Evolutionary conservation across 2,329 filamentous ascomycete genomes (phyloP), one percentile per base, ranked within the genome.

Genomic region (Colletotrichum somersetense): DNA sequence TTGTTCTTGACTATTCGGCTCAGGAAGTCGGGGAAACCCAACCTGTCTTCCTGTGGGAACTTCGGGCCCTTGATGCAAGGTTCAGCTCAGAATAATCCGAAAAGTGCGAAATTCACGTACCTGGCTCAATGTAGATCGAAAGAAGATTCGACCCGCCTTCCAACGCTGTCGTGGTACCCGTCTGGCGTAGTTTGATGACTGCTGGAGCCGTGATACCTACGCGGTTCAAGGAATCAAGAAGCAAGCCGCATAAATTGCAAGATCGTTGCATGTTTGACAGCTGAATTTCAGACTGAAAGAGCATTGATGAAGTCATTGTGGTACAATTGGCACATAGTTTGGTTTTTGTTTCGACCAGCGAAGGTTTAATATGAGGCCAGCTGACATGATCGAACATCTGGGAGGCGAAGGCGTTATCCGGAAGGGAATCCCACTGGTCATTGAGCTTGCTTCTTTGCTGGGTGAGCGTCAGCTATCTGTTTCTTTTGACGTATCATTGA

Each of bases 371-470:
- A 18, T 26, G 5, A 35, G n/a, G 7, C 44, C 56, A 55, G 20
- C 35, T 33, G 11, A 67, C 3, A 8, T 67, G 18, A 0, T 35
- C 3, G 6, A 67, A 35, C 2, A 61, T 23, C 35, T 62, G 4
- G 0, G 42, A 50, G 14, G 66, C 58, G 42, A 68, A 68, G 44
- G 26, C 16, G 20, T 64, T 64, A 40, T 68, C 66, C 20, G 26
- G 11, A 12, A 33, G 7, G 30, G 44, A 64, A 6, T 50, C 59
- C 66, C 66, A 68, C 14, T 23, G 23, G 26, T 68, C 53, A n/a
- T 64, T 52, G 11, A 68, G 53, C 40, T 64, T 44, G 56, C 65
- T 62, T 20, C 46, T 35, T 55, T 67, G 56, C 65, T 67, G 56
- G 5, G 23, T 16, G 1, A 16, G 42, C 2, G 48, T 67, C 53